Evolutionary conservation across 768 basidiomycete species (phyloP), one percentile per base, ranked within the genome.

Genomic region (Lactarius sp.): DNA sequence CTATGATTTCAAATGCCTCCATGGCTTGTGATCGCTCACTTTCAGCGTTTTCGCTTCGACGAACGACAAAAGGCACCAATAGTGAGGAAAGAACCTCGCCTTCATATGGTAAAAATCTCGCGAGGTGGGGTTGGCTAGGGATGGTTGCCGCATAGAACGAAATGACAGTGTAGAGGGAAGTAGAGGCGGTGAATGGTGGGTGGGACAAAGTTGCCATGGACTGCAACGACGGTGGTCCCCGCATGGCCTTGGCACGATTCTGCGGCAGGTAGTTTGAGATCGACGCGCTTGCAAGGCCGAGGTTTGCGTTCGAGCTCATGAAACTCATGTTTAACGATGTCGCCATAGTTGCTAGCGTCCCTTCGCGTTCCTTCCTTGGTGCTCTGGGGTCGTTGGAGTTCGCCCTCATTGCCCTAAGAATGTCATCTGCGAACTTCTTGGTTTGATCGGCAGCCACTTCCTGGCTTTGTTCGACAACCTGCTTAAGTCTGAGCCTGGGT

Each of bases 381-480:
- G 75, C 60, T 61, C 70, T 75, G 74, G 60, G 57, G 7, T 84
- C 85, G 1, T 75, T 72, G 58, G 79, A 80, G n/a, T 83, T 78
- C 37, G 77, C 72, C 75, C 79, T 80, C 68, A 83, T 87, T 3
- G 84, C 80, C 61, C 76, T 80, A 64, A 79, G 74, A 3, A 90
- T 74, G 41, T 87, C 86, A 58, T 81, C 79, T 4, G 80, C 76
- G 54, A 88, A 80, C 67, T 76, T 79, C 14, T 77, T 77, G 16
- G 74, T 72, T 53, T 85, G 81, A 49, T 84, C 82, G 0, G 76
- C 73, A 20, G 75, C 75, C 46, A 77, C 75, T 59, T 83, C 85
- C 33, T 79, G 80, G 3, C 77, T 86, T 60, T 84, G 79, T 39
- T 89, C 87, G 1, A 88, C 86, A 13, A 87, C 82, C 27, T 88